A percentile compares a stretch with the other conserved stretches of the same genome.
phyloP scores from a whole-genome alignment of 2,329 filamentous ascomycete genomes.

The Bipolaris oryzae region DNA sequence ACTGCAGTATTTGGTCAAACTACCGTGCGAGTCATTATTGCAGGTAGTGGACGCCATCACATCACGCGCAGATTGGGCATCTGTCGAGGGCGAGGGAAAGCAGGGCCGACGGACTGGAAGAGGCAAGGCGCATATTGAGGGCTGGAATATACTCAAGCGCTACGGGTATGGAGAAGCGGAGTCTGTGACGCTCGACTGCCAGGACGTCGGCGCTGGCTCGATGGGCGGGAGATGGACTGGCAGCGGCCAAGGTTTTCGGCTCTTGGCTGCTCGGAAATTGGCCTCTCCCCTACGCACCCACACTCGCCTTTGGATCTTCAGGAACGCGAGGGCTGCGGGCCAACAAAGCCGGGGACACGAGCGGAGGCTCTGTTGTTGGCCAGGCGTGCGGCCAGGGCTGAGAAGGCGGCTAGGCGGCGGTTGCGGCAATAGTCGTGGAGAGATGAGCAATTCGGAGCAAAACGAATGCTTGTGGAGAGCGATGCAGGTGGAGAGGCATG shows the following conservation, averaged over 20 bases:
- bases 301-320: conserved; percentile 10
- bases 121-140: background rate
- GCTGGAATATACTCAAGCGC: background rate
- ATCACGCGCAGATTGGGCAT: background rate
- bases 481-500: background rate
- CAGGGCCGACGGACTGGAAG: background rate
- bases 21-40: background rate
- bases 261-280: conserved; percentile 18
- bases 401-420: conserved; percentile 12
- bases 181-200: conserved; percentile 13
- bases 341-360: conserved; percentile 7
- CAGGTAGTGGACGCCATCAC: background rate
- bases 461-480: conserved; percentile 16
- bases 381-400: conserved; percentile 18
- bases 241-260: conserved; percentile 20
- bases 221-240: conserved; percentile 8
- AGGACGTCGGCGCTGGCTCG: background rate
- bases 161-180: background rate
- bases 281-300: conserved; percentile 11
- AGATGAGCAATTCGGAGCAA: conserved; percentile 7
- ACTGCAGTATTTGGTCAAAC: background rate
- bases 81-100: background rate
- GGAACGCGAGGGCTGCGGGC: conserved; percentile 7
- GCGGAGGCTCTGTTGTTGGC: conserved; percentile 4
- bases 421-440: conserved; percentile 3